Evolutionary conservation across 768 basidiomycete species (phyloP).

Genomic region (Dacryopinax spathularia): DNA sequence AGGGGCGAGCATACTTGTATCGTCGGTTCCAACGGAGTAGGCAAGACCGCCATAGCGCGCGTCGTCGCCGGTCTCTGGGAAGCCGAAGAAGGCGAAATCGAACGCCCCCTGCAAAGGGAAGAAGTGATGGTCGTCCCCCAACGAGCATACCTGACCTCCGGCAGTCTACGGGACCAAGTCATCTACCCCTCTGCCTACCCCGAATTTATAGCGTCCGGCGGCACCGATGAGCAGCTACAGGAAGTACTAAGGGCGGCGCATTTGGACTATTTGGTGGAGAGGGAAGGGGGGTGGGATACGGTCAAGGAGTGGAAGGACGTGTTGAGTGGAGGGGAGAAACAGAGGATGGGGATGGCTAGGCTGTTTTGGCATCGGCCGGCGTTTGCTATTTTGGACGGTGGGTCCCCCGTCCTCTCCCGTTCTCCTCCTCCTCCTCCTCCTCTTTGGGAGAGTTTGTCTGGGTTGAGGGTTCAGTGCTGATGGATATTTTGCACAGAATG

Average conservation of each 20-base stretch:
- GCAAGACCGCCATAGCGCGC: conserved; percentile 78
- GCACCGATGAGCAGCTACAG: conserved; percentile 54
- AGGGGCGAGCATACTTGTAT: conserved; percentile 81
- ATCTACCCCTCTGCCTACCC: conserved; percentile 83
- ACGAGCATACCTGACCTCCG: conserved; percentile 80
- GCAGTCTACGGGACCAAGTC: conserved; percentile 79
- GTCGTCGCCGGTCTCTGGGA: conserved; percentile 86
- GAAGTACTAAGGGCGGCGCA: conserved; percentile 68
- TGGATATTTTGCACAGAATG: conserved; percentile 46
- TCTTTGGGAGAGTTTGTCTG: too few species aligned
- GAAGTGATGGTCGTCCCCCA: conserved; percentile 83
- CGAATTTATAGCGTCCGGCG: conserved; percentile 46
- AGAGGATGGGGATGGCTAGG: conserved; percentile 89
- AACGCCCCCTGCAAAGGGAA: conserved; percentile 27
- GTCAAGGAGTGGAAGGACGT: conserved; percentile 95
- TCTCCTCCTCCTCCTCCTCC: too few species aligned
- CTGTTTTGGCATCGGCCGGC: conserved; percentile 77
- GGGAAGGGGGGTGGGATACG: conserved; percentile 83
- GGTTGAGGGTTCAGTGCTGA: neutral
- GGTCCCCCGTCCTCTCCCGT: conserved; percentile 17
- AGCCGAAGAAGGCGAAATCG: conserved; percentile 26
- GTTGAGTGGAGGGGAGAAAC: conserved; percentile 91
- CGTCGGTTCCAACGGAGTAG: conserved; percentile 83
- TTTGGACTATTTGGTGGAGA: conserved; percentile 64
- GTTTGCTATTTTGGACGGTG: conserved; percentile 77